phyloP scores from a whole-genome alignment of 1,139 yeast genomes.

The Komagataea norvegica region DNA sequence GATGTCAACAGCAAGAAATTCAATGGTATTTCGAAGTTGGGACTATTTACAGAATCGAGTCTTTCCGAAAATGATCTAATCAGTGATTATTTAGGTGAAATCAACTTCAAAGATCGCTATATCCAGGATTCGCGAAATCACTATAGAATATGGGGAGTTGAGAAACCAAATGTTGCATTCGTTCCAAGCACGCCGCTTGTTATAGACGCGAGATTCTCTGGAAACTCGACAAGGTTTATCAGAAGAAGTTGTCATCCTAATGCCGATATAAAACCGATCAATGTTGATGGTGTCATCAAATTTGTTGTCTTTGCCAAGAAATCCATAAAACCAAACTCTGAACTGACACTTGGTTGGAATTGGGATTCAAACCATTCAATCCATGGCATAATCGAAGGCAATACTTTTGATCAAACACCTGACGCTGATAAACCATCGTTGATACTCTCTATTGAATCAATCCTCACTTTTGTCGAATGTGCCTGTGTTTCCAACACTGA shows the following conservation, averaged over 20 bases:
- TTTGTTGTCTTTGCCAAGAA: slow-evolving; percentile 57
- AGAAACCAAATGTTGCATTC: slow-evolving; percentile 71
- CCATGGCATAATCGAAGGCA: slow-evolving; percentile 38
- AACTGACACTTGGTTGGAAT: slow-evolving; percentile 78
- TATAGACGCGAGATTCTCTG: slow-evolving; percentile 75
- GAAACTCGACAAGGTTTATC: slow-evolving; percentile 71
- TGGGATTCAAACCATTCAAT: slow-evolving; percentile 85
- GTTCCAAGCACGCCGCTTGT: slow-evolving; percentile 51
- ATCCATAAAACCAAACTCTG: slow-evolving; percentile 56
- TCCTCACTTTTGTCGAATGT: slow-evolving; percentile 68
- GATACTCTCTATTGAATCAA: slow-evolving; percentile 56
- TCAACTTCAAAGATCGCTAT: slow-evolving; percentile 61
- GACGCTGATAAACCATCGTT: slow-evolving; percentile 49
- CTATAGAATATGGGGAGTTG: slow-evolving; percentile 75
- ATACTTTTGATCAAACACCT: slow-evolving; percentile 35
- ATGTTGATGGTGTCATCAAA: slow-evolving; percentile 44
- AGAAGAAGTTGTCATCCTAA: slow-evolving; percentile 78
- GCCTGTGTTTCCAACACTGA: slow-evolving; percentile 48
- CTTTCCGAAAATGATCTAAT: slow-evolving; percentile 50
- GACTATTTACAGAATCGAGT: slow-evolving; percentile 47
- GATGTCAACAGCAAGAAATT: slow-evolving; percentile 38
- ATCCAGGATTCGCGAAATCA: slow-evolving; percentile 65
- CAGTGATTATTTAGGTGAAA: slow-evolving; percentile 68
- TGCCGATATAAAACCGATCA: slow-evolving; percentile 55
- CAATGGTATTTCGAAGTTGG: slow-evolving; percentile 67